Percentiles rank a stretch among this genome's conserved stretches.
These are phyloP conservation scores for Sporormia fimetaria DNA, from an alignment of 495 filamentous ascomycete genomes.

Conservation along the genomic window DNA sequence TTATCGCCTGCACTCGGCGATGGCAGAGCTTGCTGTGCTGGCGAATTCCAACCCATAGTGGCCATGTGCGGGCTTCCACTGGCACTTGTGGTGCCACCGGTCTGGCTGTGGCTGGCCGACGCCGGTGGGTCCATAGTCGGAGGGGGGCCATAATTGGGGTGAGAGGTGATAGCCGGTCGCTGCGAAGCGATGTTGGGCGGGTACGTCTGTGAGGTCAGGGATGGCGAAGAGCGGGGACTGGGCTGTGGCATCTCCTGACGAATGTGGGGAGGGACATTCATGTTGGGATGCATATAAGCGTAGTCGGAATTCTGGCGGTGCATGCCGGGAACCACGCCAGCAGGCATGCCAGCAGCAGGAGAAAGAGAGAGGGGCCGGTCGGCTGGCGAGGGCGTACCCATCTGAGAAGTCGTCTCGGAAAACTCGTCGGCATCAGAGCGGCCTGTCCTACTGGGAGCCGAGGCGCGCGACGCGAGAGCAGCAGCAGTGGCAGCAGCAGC, in stretches of 20 bases:
- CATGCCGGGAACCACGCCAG: slow-evolving; percentile 52
- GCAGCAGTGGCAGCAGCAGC: slow-evolving; percentile 81
- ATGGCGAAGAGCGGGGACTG: slow-evolving; percentile 58
- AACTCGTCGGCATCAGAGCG: slow-evolving; percentile 68
- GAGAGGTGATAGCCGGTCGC: slow-evolving; percentile 63
- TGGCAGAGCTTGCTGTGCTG: slow-evolving; percentile 27
- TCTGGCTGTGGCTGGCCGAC: slow-evolving; percentile 30
- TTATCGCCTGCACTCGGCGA: slow-evolving; percentile 25
- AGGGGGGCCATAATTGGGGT: slow-evolving; percentile 74
- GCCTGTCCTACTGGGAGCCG: slow-evolving; percentile 43
- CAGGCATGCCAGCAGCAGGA: slow-evolving; percentile 60
- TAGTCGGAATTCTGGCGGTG: slow-evolving; percentile 55
- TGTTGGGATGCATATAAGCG: slow-evolving; percentile 48
- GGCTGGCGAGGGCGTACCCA: slow-evolving; percentile 78
- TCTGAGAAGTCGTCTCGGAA: slow-evolving; percentile 69
- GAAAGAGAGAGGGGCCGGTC: slow-evolving; percentile 67
- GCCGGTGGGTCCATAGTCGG: slow-evolving; percentile 75
- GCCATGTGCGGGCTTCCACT: slow-evolving; percentile 35
- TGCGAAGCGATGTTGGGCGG: slow-evolving; percentile 42
- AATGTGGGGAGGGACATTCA: slow-evolving; percentile 71
- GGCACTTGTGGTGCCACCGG: slow-evolving; percentile 25
- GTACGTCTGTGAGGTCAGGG: slow-evolving; percentile 49
- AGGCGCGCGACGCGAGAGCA: slow-evolving; percentile 52
- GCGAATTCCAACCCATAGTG: slow-evolving; percentile 34
- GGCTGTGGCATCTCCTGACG: slow-evolving; percentile 66